Evolutionary conservation across 179 eudicot species (phyloP).

Genomic region (Beta macrorhiza): DNA sequence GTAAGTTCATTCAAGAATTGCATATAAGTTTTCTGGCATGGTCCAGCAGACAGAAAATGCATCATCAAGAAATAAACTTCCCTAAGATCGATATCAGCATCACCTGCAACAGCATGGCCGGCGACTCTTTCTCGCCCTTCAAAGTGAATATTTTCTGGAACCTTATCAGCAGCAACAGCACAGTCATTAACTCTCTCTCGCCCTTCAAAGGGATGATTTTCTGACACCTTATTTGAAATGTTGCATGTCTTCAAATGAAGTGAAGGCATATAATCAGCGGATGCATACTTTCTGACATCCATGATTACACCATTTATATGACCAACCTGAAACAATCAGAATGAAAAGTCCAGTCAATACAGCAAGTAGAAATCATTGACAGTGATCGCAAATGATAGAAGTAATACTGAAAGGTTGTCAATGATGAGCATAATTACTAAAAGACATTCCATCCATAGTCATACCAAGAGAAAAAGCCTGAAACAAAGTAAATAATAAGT

Average conservation of each 20-base stretch:
- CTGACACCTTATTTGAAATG: constrained; percentile 41
- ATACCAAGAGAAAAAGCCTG: background rate
- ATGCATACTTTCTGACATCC: constrained; percentile 53
- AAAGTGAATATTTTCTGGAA: constrained; percentile 38
- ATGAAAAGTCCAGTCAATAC: constrained; percentile 18
- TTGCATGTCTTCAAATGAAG: constrained; percentile 35
- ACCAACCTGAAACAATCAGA: constrained; percentile 46
- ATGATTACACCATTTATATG: constrained; percentile 28
- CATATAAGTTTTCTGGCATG: constrained; percentile 67
- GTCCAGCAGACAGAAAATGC: constrained; percentile 88
- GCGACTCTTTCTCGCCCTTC: constrained; percentile 44
- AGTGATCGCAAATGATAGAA: background rate
- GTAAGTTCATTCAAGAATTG: constrained; percentile 66
- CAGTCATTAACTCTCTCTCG: constrained; percentile 37
- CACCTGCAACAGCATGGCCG: constrained; percentile 40
- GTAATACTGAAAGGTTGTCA: background rate
- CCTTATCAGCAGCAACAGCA: constrained; percentile 43
- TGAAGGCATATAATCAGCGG: constrained; percentile 38
- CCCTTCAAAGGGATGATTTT: constrained; percentile 44
- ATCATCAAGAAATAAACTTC: constrained; percentile 85
- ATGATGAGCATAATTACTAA: background rate
- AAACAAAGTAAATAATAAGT: background rate
- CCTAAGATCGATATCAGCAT: constrained; percentile 72
- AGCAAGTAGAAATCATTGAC: background rate
- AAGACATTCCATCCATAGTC: background rate